phyloP scores from a whole-genome alignment of 257 asterid genomes.

The Sherardia arvensis region DNA sequence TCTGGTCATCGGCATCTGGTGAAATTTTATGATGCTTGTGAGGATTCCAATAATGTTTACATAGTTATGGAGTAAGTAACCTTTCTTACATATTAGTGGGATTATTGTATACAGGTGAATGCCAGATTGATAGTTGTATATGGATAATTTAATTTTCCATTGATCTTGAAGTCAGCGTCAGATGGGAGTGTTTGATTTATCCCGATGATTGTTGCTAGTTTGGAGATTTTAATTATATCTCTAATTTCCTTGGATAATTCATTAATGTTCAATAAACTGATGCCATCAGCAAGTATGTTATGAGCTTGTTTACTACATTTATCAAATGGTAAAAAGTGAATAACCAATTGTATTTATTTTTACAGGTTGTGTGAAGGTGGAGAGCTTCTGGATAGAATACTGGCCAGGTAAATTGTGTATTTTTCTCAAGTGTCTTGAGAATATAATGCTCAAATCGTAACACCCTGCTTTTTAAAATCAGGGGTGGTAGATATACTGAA shows the following conservation, averaged over 20 bases:
- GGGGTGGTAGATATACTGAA: conserved; percentile 95
- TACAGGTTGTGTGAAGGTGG: conserved; percentile 98
- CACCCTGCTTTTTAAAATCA: conserved; percentile 25
- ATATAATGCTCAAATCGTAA: neutral
- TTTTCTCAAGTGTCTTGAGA: conserved; percentile 4
- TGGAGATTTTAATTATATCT: neutral
- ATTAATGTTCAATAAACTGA: neutral
- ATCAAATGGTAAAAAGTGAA: neutral
- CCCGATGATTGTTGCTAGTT: neutral
- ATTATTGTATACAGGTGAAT: neutral
- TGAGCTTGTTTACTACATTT: neutral
- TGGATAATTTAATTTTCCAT: neutral
- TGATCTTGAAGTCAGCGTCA: neutral
- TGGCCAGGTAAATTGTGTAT: conserved; percentile 54
- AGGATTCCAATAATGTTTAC: conserved; percentile 85
- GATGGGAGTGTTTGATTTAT: neutral
- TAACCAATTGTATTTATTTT: conserved; percentile 14
- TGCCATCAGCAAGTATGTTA: neutral
- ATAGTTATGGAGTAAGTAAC: conserved; percentile 87
- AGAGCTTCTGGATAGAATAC: conserved; percentile 78
- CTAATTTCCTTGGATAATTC: neutral
- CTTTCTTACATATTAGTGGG: conserved; percentile 14
- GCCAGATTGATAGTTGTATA: neutral
- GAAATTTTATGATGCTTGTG: conserved; percentile 86
- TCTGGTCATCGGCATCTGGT: conserved; percentile 89